These are phyloP conservation scores for Madurella fahalii DNA, from an alignment of 2,329 filamentous ascomycete species.

Conservation along the genomic window DNA sequence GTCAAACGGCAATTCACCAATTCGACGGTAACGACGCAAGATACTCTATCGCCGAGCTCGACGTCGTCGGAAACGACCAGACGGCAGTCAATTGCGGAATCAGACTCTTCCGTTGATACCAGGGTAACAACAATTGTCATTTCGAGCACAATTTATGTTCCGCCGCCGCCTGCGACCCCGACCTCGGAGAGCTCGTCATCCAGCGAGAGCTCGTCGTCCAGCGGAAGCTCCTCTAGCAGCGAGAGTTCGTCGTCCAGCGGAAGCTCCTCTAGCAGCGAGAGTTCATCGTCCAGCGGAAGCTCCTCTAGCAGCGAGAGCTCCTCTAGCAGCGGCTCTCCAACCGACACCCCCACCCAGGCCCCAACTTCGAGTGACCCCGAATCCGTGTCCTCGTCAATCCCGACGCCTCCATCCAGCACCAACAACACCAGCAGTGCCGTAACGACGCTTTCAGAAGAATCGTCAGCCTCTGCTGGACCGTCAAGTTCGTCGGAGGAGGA, in stretches of 20 bases:
- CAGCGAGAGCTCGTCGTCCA: background rate
- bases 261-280: background rate
- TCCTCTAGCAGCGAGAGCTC: background rate
- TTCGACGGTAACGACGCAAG: slow-evolving; percentile 35
- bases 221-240: background rate
- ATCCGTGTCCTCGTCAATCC: background rate
- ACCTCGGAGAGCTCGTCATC: background rate
- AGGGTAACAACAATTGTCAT: slow-evolving; percentile 6
- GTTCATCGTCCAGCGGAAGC: background rate
- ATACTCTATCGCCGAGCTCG: slow-evolving; percentile 1
- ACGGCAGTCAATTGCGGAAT: slow-evolving; percentile 1
- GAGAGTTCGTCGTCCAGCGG: background rate
- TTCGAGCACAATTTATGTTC: slow-evolving; percentile 8
- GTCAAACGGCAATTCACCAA: slow-evolving; percentile 50
- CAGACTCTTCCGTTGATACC: background rate
- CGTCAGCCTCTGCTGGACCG: background rate
- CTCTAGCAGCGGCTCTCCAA: background rate
- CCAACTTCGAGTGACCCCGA: background rate
- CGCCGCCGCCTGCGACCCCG: background rate
- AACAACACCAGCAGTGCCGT: background rate
- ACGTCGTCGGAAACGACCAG: slow-evolving; percentile 7
- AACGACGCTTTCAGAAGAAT: background rate
- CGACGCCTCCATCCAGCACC: background rate
- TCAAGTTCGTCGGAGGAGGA: background rate
- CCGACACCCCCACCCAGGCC: background rate